Evolutionary conservation across 768 basidiomycete genomes (phyloP), one percentile per base, ranked within the genome.

Genomic region (Naganishia onofrii): DNA sequence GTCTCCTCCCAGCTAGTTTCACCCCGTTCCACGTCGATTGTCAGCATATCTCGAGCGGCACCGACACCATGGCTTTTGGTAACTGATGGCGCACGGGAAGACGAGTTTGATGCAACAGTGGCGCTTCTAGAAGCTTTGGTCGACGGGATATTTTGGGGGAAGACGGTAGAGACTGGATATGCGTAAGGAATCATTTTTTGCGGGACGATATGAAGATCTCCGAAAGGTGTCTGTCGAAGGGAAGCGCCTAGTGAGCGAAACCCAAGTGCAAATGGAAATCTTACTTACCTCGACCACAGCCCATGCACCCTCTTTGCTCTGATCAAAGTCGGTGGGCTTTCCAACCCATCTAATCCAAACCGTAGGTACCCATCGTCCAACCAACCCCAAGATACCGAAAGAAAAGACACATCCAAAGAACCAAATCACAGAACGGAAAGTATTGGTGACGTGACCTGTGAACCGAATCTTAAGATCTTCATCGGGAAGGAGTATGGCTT

Each of bases 281-380:
- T n/a, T 12, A 66, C 89, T 70, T 74, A 96, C 94, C 87, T 99
- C 93, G 44, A 95, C 88, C 21, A 94, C 90, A 74, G 92, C 77
- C 67, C 79, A 77, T 15, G 74, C 89, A 4, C 90, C 91, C 73
- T 87, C 82, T 42, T 82, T 80, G 10, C 87, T 83, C 68, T 90
- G 69, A 57, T 87, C 86, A 76, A 98, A 99, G 26, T 90, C 89
- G 66, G 86, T 91, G 80, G 94, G 91, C 54, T 83, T 84, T 1
- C 92, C 87, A 26, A 91, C 90, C 86, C 89, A 94, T 32, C 87
- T 87, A 63, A 98, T 86, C 96, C 96, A 97, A 31, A 93, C 73
- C 6, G 85, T 86, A 68, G 96, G 96, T 73, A 96, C 88, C 96
- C 96, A 99, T 76, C 93, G 88, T 3, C 93, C 94, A 10, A 94